Evolutionary conservation across 2,329 filamentous ascomycete genomes (phyloP).

Genomic region (Colletotrichum filicis): DNA sequence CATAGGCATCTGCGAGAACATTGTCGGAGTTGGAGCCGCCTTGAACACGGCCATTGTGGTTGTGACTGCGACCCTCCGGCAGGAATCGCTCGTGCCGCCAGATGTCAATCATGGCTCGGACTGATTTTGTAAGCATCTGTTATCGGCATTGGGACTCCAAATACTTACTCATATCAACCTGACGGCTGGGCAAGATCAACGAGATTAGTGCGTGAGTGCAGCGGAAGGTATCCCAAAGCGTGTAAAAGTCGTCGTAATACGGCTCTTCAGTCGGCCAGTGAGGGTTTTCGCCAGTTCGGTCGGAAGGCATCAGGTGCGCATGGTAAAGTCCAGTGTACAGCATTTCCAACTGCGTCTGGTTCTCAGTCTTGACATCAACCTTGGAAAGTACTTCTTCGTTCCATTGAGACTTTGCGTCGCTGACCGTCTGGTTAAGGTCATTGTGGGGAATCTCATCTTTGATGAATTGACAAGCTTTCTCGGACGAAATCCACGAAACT

Average conservation of each 20-base stretch:
- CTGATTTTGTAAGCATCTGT: not conserved
- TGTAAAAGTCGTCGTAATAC: constrained; percentile 70
- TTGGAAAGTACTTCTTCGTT: constrained; percentile 58
- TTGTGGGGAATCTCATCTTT: constrained; percentile 55
- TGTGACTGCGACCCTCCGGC: constrained; percentile 64
- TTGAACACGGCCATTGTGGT: constrained; percentile 68
- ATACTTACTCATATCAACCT: constrained; percentile 58
- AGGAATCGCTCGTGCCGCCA: constrained; percentile 65
- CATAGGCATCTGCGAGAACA: constrained; percentile 68
- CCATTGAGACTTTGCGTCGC: constrained; percentile 55
- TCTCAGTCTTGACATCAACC: constrained; percentile 50
- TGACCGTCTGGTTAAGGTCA: constrained; percentile 51
- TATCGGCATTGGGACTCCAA: no score
- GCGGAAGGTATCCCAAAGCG: constrained; percentile 66
- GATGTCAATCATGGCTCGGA: constrained; percentile 67
- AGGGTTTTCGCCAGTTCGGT: constrained; percentile 69
- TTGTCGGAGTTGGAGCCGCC: constrained; percentile 71
- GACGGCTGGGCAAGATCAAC: constrained; percentile 61
- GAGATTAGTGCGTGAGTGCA: constrained; percentile 65
- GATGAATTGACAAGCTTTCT: constrained; percentile 60
- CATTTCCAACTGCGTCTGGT: constrained; percentile 59
- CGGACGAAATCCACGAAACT: constrained; percentile 59
- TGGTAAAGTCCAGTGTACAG: constrained; percentile 70
- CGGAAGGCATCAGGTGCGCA: constrained; percentile 70
- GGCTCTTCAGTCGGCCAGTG: constrained; percentile 64